These are phyloP conservation scores for Lactarius sp. DNA, from an alignment of 768 basidiomycete species.

Conservation along the genomic window DNA sequence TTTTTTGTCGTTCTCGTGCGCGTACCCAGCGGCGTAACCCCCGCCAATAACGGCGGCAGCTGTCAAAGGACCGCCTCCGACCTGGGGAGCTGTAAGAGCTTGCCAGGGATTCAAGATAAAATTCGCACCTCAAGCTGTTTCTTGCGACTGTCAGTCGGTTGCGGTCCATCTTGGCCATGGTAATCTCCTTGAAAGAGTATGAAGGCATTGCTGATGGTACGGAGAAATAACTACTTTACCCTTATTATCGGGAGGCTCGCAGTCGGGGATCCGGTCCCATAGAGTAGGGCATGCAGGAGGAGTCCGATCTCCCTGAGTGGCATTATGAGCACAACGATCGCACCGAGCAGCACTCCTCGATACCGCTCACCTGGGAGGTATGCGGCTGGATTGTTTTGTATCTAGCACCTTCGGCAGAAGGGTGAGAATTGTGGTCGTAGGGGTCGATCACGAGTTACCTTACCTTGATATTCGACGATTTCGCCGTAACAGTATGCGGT, in stretches of 20 bases:
- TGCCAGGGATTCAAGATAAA: neutral
- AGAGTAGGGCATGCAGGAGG: slow-evolving; percentile 58
- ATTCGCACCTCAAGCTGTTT: slow-evolving; percentile 49
- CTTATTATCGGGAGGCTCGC: slow-evolving; percentile 25
- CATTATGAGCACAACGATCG: neutral
- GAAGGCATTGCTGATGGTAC: neutral
- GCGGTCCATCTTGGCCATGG: slow-evolving; percentile 16
- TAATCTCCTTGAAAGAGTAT: slow-evolving; percentile 6
- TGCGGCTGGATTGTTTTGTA: slow-evolving; percentile 75
- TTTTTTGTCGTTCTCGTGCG: slow-evolving; percentile 45
- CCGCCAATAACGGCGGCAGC: slow-evolving; percentile 51
- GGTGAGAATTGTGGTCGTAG: slow-evolving; percentile 1
- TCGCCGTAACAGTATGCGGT: slow-evolving; percentile 51
- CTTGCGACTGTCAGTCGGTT: slow-evolving; percentile 43
- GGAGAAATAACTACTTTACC: slow-evolving; percentile 12
- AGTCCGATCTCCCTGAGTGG: slow-evolving; percentile 57
- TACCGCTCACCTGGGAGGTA: slow-evolving; percentile 49
- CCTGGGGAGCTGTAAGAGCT: slow-evolving; percentile 33
- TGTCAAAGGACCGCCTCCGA: slow-evolving; percentile 59
- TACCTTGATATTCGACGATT: slow-evolving; percentile 55
- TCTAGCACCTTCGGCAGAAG: slow-evolving; percentile 37
- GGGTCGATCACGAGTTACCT: slow-evolving; percentile 6
- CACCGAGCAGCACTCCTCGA: neutral
- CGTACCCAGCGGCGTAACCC: slow-evolving; percentile 48
- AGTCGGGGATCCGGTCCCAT: slow-evolving; percentile 52